Percentiles rank a stretch among this genome's conserved stretches.
Conservation (phyloP, 1,139 yeast genomes). For the Scheffersomyces titani region DNA sequence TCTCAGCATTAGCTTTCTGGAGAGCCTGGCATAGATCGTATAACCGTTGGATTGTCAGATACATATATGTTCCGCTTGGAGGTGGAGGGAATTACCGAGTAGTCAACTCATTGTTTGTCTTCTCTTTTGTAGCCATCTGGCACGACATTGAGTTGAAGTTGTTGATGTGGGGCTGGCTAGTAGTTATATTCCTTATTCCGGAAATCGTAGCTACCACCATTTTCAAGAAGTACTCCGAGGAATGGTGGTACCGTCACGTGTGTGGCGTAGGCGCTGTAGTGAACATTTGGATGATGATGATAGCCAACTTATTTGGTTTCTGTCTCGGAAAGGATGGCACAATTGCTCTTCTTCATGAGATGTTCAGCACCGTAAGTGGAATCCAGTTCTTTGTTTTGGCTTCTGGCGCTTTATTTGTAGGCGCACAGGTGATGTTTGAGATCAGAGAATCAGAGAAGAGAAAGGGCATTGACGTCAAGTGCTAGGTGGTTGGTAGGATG, state of each 20-base stretch:
- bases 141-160: constrained; percentile 90
- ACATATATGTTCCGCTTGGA: constrained; percentile 78
- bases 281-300: constrained; percentile 98
- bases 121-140: constrained; percentile 97
- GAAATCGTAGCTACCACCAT: constrained; percentile 67
- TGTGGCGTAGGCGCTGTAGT: constrained; percentile 87
- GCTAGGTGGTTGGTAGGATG: constrained; percentile 35
- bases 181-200: constrained; percentile 86
- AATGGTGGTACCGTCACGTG: constrained; percentile 75
- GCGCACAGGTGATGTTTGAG: constrained; percentile 93
- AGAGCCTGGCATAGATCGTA: constrained; percentile 97
- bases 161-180: constrained; percentile 93
- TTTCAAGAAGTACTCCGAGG: constrained; percentile 41
- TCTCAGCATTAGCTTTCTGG: constrained; percentile 93
- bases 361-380: constrained; percentile 73
- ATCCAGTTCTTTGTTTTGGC: constrained; percentile 64
- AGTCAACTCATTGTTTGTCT: constrained; percentile 79
- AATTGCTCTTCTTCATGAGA: constrained; percentile 58
- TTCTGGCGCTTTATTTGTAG: constrained; percentile 72
- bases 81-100: constrained; percentile 78
- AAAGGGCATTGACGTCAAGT: constrained; percentile 77
- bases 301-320: constrained; percentile 92
- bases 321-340: constrained; percentile 92
- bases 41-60: constrained; percentile 85
- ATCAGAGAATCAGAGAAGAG: constrained; percentile 83